Evolutionary conservation across 169 alveolate genomes (phyloP), one percentile per base, ranked within the genome.

Genomic region (Theileria luwenshuni): DNA sequence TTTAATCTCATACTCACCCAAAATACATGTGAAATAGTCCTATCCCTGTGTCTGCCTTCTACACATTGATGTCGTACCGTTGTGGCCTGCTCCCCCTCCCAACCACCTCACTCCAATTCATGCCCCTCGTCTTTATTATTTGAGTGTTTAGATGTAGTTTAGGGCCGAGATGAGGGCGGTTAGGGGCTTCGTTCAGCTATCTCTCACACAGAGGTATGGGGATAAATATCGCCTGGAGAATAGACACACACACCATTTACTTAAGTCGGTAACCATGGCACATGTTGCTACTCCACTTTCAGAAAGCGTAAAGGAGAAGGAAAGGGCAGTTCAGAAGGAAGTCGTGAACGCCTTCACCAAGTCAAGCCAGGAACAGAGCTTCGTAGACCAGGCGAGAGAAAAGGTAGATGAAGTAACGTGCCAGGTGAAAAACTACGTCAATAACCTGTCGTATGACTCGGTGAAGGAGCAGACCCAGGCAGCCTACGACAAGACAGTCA

Each of bases 1-100:
- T 52, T n/a, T 52, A 52, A 52, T 52, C 23, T 52, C 62, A 52
- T 52, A 52, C 23, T 25, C 23, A 52, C 23, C 38, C 33, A 27
- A 52, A 25, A n/a, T 52, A 15, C 23, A n/a, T 30, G 33, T 52
- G 15, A 21, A 52, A 21, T 52, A 12, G 17, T 52, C 13, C 23
- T 52, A 10, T 30, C n/a, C 23, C 2, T 52, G 33, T 2, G n/a
- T 25, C 32, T 30, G 6, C 33, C 1, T 19, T 12, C 33, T 25
- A 30, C 23, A 12, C 5, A 1, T 25, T 52, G 27, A 52, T 52
- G 62, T 15, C 23, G 62, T 52, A 21, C 3, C 8, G 8, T 52
- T 52, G 62, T 52, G 33, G n/a, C 42, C 42, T 25, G 62, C 8
- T 25, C 6, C 23, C n/a, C n/a, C 13, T 23, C 7, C 10, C 28